phyloP scores from a whole-genome alignment of 768 basidiomycete genomes.

The Tulasnella sp. region DNA sequence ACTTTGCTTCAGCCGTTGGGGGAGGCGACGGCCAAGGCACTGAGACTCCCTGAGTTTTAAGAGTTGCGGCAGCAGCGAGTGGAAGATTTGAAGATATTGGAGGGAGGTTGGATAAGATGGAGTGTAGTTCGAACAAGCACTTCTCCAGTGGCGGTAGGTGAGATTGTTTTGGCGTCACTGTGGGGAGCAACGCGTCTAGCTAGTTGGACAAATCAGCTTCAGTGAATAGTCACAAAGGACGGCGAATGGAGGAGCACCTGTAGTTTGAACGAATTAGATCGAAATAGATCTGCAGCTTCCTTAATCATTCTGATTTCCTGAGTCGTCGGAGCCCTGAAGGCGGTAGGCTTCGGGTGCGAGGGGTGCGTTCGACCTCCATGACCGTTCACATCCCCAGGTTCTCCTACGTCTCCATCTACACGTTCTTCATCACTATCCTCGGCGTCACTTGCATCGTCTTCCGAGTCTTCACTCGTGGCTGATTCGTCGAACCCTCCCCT shows the following conservation, averaged over 20 bases:
- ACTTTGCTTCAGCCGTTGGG: slow-evolving; percentile 76
- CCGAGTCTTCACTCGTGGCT: slow-evolving; percentile 18
- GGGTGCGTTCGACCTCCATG: slow-evolving; percentile 13
- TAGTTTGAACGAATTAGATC: slow-evolving; percentile 77
- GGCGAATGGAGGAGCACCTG: slow-evolving; percentile 52
- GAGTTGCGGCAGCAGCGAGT: slow-evolving; percentile 51
- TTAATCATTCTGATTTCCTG: slow-evolving; percentile 64
- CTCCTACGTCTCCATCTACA: slow-evolving; percentile 32
- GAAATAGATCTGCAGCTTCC: slow-evolving; percentile 69
- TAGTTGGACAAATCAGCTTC: slow-evolving; percentile 38
- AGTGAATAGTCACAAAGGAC: not conserved
- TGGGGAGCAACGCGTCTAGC: slow-evolving; percentile 58
- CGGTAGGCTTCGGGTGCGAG: slow-evolving; percentile 34
- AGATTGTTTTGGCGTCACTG: slow-evolving; percentile 63
- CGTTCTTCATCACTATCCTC: slow-evolving; percentile 30
- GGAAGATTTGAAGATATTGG: slow-evolving; percentile 60
- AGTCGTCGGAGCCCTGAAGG: slow-evolving; percentile 37
- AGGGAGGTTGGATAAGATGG: slow-evolving; percentile 58
- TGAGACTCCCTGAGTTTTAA: slow-evolving; percentile 40
- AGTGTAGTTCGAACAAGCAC: slow-evolving; percentile 65
- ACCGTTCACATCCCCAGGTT: not conserved
- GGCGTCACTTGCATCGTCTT: slow-evolving; percentile 29
- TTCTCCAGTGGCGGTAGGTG: slow-evolving; percentile 58
- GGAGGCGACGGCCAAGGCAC: slow-evolving; percentile 68
- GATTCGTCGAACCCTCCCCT: slow-evolving; percentile 6